phyloP scores from a whole-genome alignment of 2,329 filamentous ascomycete species.

The Escovopsis sp. region DNA sequence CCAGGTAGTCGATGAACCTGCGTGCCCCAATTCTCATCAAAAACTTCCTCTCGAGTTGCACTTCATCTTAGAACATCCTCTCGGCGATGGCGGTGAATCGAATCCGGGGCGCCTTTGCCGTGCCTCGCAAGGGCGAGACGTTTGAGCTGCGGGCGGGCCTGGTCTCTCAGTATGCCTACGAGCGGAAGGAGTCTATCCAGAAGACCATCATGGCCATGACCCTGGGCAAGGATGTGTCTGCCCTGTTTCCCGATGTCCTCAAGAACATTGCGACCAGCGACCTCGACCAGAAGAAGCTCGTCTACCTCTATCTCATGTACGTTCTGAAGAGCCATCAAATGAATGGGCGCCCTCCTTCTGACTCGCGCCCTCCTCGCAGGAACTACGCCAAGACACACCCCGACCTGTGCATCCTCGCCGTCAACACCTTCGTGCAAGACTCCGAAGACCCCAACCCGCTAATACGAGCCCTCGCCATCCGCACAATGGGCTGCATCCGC shows the following conservation, averaged over 20 bases:
- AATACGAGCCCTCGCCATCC: conserved; percentile 83
- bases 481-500: conserved; percentile 96
- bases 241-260: conserved; percentile 89
- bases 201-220: conserved; percentile 99
- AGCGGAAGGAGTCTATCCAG: conserved; percentile 97
- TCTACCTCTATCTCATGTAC: conserved; percentile 95
- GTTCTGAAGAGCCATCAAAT: conserved; percentile 15
- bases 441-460: conserved; percentile 96
- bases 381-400: conserved; percentile 99
- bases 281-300: conserved; percentile 97
- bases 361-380: conserved; percentile 32
- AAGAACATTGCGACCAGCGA: conserved; percentile 97
- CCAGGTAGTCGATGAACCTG: too few relatives aligned
- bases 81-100: conserved; percentile 81
- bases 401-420: conserved; percentile 93
- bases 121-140: conserved; percentile 91
- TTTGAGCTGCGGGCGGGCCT: conserved; percentile 92
- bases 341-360: not conserved
- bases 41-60: too few relatives aligned
- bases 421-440: conserved; percentile 98
- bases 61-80: conserved; percentile 1
- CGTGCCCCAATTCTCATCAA: too few relatives aligned
- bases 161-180: conserved; percentile 97
- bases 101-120: conserved; percentile 84
- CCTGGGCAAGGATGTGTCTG: conserved; percentile 92